Percentiles rank a stretch among this genome's conserved stretches.
These are phyloP conservation scores for Lasiosphaeria ovina DNA, from an alignment of 495 filamentous ascomycete genomes.

Conservation along the genomic window DNA sequence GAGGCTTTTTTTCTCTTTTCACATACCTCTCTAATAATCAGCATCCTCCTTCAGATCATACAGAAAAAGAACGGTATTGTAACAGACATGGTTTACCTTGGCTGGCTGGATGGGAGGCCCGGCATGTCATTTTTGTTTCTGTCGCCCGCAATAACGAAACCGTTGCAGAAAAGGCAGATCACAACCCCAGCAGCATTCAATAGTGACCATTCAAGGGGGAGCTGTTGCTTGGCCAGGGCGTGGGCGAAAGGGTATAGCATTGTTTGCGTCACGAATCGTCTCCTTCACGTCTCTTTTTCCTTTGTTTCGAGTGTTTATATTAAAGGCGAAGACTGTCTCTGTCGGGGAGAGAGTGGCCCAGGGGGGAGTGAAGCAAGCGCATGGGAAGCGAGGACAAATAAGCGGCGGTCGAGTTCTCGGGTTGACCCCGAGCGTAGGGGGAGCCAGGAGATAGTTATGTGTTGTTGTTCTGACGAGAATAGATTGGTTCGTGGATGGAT, in stretches of 20 bases:
- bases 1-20: not conserved
- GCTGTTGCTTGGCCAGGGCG: too few relatives aligned
- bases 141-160: constrained; percentile 20
- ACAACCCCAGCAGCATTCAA: not conserved
- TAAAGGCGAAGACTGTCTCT: constrained; percentile 10
- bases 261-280: constrained; percentile 17
- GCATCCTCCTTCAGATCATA: constrained; percentile 1
- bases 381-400: not conserved
- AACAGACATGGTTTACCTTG: constrained; percentile 19
- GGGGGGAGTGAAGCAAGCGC: not conserved
- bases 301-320: constrained; percentile 15
- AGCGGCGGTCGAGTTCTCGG: not conserved
- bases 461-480: too few relatives aligned
- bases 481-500: too few relatives aligned
- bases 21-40: constrained; percentile 5
- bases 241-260: constrained; percentile 11
- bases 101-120: constrained; percentile 14
- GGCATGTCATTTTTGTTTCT: constrained; percentile 16
- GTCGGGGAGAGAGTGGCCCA: not conserved
- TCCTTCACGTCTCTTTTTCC: constrained; percentile 13
- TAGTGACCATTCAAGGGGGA: constrained; percentile 9
- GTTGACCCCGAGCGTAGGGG: too few relatives aligned
- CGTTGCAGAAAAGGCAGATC: constrained; percentile 13
- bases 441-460: too few relatives aligned
- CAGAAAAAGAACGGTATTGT: constrained; percentile 22